phyloP scores from a whole-genome alignment of 306 rosid species.

The Vicia villosa region DNA sequence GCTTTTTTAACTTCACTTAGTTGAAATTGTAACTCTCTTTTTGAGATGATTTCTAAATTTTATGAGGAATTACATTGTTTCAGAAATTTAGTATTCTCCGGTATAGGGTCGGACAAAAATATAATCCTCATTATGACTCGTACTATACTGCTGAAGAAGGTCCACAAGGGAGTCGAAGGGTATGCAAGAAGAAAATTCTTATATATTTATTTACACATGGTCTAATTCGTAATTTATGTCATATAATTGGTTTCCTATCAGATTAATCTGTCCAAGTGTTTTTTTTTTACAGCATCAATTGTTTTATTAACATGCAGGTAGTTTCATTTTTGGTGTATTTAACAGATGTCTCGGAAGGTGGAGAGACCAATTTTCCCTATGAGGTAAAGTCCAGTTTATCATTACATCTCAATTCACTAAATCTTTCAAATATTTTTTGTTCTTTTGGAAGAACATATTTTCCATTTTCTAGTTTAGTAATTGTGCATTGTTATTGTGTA shows the following conservation, averaged over 20 bases:
- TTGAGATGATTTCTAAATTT: no score
- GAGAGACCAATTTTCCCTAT: conserved; percentile 86
- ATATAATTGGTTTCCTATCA: no score
- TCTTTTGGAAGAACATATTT: no score
- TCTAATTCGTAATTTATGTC: conserved; percentile 23
- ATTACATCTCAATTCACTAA: conserved; percentile 1
- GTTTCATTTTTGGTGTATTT: conserved; percentile 89
- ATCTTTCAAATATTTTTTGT: neutral
- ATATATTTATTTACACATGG: conserved; percentile 20
- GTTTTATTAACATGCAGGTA: conserved; percentile 48
- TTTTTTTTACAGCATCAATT: neutral
- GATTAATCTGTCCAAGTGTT: neutral
- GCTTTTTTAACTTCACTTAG: conserved; percentile 15
- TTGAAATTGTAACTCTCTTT: neutral
- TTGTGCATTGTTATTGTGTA: conserved; percentile 40
- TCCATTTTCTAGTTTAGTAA: neutral
- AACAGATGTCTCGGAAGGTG: conserved; percentile 81
- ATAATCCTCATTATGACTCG: conserved; percentile 74
- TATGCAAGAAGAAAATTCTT: conserved; percentile 39
- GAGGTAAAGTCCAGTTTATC: conserved; percentile 62
- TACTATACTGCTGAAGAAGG: conserved; percentile 65
- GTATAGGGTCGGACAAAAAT: conserved; percentile 80
- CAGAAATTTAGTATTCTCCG: conserved; percentile 90
- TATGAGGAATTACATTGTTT: conserved; percentile 36
- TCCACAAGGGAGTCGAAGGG: conserved; percentile 83